These are phyloP conservation scores for Cyberlindnera americana DNA, from an alignment of 805 yeast species.

Conservation along the genomic window DNA sequence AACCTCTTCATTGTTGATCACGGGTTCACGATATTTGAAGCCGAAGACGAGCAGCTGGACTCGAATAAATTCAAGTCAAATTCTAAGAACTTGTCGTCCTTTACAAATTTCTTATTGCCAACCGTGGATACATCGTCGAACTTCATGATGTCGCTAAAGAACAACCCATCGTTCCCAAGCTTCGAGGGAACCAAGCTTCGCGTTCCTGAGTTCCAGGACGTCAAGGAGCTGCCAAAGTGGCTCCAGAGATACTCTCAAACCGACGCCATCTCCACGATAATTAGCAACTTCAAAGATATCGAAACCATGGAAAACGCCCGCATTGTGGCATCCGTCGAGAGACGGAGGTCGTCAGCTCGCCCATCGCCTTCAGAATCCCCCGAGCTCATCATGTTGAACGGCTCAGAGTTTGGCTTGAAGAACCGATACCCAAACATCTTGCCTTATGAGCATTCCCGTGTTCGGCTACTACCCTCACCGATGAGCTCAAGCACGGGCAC, in stretches of 20 bases:
- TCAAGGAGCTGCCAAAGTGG: slow-evolving; percentile 42
- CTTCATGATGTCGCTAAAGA: slow-evolving; percentile 24
- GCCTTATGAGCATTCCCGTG: slow-evolving; percentile 61
- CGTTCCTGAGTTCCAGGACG: slow-evolving; percentile 12
- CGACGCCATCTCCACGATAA: slow-evolving; percentile 24
- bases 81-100: too few species aligned
- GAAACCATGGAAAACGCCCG: slow-evolving; percentile 34
- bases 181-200: slow-evolving; percentile 8
- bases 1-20: slow-evolving; percentile 19
- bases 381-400: slow-evolving; percentile 30
- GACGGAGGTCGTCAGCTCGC: slow-evolving; percentile 13
- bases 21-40: slow-evolving; percentile 22
- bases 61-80: too few species aligned
- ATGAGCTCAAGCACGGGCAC: too few species aligned
- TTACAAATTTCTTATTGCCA: slow-evolving; percentile 24
- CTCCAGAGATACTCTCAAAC: slow-evolving; percentile 31
- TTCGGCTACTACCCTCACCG: slow-evolving; percentile 32
- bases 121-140: slow-evolving; percentile 24
- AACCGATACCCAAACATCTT: slow-evolving; percentile 79
- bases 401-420: slow-evolving; percentile 70
- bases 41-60: neutral
- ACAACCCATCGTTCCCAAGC: slow-evolving; percentile 12
- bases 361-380: neutral
- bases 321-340: slow-evolving; percentile 19
- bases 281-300: slow-evolving; percentile 30